A percentile compares a stretch with the other conserved stretches of the same genome.
These are phyloP conservation scores for Ganoderma meredithae DNA, from an alignment of 1,284 basidiomycete species.

Conservation along the genomic window DNA sequence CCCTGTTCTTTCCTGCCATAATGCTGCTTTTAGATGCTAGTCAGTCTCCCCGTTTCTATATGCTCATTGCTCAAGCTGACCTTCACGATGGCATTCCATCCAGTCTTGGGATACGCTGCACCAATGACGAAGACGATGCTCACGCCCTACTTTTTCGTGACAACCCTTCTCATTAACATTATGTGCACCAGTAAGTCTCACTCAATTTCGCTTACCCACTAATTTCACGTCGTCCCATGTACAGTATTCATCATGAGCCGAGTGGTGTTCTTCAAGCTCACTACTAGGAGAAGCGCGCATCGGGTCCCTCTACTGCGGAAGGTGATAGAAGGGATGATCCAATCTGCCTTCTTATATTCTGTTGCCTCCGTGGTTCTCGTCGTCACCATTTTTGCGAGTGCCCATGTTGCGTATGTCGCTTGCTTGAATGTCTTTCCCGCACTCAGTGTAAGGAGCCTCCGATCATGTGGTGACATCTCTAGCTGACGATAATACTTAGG, in stretches of 20 bases:
- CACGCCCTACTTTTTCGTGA: background rate
- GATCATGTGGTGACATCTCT: background rate
- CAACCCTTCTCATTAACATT: background rate
- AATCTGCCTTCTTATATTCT: conserved; percentile 6
- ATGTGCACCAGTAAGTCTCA: background rate
- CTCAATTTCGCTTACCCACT: background rate
- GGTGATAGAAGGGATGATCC: conserved; percentile 8
- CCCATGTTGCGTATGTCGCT: background rate
- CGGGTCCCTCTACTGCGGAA: background rate
- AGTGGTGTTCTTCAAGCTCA: background rate
- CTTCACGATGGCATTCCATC: background rate
- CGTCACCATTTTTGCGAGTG: background rate
- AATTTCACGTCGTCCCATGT: background rate
- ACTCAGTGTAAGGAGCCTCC: conserved; percentile 1
- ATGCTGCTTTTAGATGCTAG: conserved; percentile 1
- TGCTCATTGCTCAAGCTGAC: background rate
- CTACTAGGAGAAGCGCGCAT: background rate
- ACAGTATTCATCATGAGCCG: conserved; percentile 1
- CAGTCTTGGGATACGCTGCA: background rate
- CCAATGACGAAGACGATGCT: background rate
- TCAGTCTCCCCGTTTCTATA: background rate
- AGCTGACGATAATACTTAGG: background rate
- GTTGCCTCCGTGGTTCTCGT: conserved; percentile 3
- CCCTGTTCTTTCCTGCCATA: background rate
- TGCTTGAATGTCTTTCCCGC: conserved; percentile 4